Conservation (phyloP, 2,329 filamentous ascomycete species). For the Hypoxylon sp. region DNA sequence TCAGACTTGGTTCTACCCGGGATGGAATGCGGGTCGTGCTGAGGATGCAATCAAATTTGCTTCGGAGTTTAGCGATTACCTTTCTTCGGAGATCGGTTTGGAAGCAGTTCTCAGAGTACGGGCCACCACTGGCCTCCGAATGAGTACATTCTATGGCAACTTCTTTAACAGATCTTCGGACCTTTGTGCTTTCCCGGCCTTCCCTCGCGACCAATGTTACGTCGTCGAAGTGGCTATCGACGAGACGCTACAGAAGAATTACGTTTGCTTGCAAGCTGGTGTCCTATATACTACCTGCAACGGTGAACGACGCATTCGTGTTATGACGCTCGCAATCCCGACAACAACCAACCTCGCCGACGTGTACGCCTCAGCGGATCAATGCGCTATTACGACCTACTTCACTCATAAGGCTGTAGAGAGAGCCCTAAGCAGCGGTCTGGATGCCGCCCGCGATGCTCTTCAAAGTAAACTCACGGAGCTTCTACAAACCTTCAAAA, state of each 20-base stretch:
- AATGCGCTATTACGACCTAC: constrained; percentile 92
- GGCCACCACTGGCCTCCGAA: constrained; percentile 92
- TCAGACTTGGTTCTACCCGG: constrained; percentile 98
- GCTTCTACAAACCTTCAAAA: constrained; percentile 94
- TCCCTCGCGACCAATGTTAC: constrained; percentile 96
- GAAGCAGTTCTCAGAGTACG: constrained; percentile 96
- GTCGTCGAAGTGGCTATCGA: constrained; percentile 99
- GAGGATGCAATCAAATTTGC: constrained; percentile 99
- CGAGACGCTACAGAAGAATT: constrained; percentile 90
- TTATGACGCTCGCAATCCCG: constrained; percentile 92
- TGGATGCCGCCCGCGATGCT: constrained; percentile 92
- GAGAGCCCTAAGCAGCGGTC: constrained; percentile 83
- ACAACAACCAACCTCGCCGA: constrained; percentile 93
- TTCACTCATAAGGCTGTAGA: constrained; percentile 99
- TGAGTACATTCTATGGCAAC: constrained; percentile 99
- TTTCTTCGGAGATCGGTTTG: constrained; percentile 96
- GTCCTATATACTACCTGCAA: constrained; percentile 98
- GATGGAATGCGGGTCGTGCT: constrained; percentile 92
- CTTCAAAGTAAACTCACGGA: constrained; percentile 93
- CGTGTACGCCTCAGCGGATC: constrained; percentile 94
- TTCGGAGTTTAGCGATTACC: constrained; percentile 94
- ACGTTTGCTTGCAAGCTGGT: constrained; percentile 93
- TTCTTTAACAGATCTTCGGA: constrained; percentile 99
- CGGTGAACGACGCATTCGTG: constrained; percentile 93
- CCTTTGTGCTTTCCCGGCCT: constrained; percentile 96